Base-by-base conservation (phyloP, 2,329 filamentous ascomycete genomes). In the Clonostachys byssicola region DNA sequence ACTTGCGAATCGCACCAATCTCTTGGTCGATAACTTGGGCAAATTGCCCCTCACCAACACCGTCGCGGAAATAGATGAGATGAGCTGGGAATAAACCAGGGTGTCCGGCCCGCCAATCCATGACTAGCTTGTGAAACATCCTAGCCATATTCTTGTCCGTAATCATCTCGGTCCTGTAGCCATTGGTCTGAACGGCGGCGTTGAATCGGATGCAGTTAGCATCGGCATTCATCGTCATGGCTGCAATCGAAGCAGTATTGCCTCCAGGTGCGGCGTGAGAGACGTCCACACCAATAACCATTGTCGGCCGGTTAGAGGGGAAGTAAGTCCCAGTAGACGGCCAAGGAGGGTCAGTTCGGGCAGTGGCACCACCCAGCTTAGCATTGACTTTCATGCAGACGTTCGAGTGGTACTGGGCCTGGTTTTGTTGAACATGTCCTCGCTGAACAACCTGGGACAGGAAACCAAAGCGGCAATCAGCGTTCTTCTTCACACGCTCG, bases 371-470 rank as follows among this genome's bases (percentile, higher is more conserved):
- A 13, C 94, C 94, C 3, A 99, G 78, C 72, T 99, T 99, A 5
- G 89, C 88, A 57, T 99, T 97, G 54, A 99, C 83, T 72, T 99
- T 99, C 89, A 99, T 94, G 53, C 84, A 80, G 0, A 99, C 90
- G 52, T 99, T 99, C 1, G 89, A 94, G 58, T 89, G 86, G 66
- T 97, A 97, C 58, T 99, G 94, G n/a, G 14, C 35, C 12, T 48
- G 34, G 36, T 45, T 45, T 10, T 18, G 13, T 14, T 9, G 38
- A 17, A 49, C 40, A 20, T 49, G 39, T 4, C 17, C 23, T 9
- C 7, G 14, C 10, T 17, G 16, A 12, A 97, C 61, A 52, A 92
- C 86, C 62, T 97, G 94, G 0, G 90, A 89, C 1, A 90, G 75
- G 13, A 92, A 78, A n/a, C 87, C 91, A 53, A 83, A 92, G 34